Evolutionary conservation across 1,284 basidiomycete genomes (phyloP), one percentile per base, ranked within the genome.

Genomic region (Paramarasmius palmivorus): DNA sequence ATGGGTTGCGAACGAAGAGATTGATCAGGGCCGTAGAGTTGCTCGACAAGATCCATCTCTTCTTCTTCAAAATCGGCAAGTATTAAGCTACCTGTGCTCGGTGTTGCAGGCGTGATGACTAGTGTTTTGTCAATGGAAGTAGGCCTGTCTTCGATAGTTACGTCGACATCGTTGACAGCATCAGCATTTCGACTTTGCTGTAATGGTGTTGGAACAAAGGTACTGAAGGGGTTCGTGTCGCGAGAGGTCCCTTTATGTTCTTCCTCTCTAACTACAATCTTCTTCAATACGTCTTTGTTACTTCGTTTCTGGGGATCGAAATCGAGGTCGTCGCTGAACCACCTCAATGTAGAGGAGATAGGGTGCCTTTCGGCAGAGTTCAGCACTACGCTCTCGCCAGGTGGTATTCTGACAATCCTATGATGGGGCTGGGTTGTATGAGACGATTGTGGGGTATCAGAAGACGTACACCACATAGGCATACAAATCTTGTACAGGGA

Each of bases 361-460:
- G 1, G 97, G 97, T 1, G 94, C 95, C 45, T 92, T 84, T 99
- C 95, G 2, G 97, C 97, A 35, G 96, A 99, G 68, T 99, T 99
- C 44, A 99, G 83, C 4, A 99, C 97, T 34, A 99, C 97, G 40
- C 93, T 93, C 75, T 99, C 97, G 20, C 95, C 93, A 2, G 97
- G 96, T 15, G 95, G 95, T 68, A 99, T 97, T 61, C 97, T 88
- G 39, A 99, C 93, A 51, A 99, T 94, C 36, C 94, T 87, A 67
- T 98, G 95, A 68, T 99, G 96, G 6, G 88, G 84, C 65, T 85
- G 76, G 8, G 81, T 74, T 44, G 73, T 63, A 54, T 70, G 63
- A 62, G 70, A 68, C 10, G 73, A 60, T 25, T 70, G 66, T 36
- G 77, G 74, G 49, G 63, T 71, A 68, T 87, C 88, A 32, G 84